Conservation (phyloP, 331 rosid genomes). For the Acacia pycnantha region DNA sequence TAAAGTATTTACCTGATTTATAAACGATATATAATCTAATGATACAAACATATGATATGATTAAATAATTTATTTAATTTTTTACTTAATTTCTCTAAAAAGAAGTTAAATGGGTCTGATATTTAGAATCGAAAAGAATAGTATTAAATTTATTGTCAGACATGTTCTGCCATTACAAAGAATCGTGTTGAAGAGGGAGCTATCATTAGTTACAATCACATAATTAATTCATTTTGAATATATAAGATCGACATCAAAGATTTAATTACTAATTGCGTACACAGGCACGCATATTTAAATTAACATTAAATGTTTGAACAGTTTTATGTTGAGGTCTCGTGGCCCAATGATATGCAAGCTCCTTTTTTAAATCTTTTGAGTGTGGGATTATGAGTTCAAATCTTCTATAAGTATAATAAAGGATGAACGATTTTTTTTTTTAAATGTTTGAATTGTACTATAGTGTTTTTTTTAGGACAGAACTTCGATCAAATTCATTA, state of each 20-base stretch:
- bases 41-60: no score
- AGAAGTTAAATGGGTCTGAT: fast-evolving
- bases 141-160: background rate
- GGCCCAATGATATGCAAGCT: no score
- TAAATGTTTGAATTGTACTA: no score
- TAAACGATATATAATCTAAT: no score
- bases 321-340: background rate
- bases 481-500: no score
- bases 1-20: no score
- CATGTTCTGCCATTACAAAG: background rate
- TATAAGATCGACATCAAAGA: background rate
- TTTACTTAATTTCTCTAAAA: fast-evolving
- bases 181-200: background rate
- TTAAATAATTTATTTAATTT: no score
- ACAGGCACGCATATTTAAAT: background rate
- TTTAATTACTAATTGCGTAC: background rate
- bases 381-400: no score
- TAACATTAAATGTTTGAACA: background rate
- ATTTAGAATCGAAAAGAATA: fast-evolving
- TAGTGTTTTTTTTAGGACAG: no score
- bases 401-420: no score
- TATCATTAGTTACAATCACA: background rate
- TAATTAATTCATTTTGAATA: background rate
- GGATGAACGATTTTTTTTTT: no score
- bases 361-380: no score